Evolutionary conservation across 305 asterid genomes (phyloP).

Genomic region (Fraxinus greggii): DNA sequence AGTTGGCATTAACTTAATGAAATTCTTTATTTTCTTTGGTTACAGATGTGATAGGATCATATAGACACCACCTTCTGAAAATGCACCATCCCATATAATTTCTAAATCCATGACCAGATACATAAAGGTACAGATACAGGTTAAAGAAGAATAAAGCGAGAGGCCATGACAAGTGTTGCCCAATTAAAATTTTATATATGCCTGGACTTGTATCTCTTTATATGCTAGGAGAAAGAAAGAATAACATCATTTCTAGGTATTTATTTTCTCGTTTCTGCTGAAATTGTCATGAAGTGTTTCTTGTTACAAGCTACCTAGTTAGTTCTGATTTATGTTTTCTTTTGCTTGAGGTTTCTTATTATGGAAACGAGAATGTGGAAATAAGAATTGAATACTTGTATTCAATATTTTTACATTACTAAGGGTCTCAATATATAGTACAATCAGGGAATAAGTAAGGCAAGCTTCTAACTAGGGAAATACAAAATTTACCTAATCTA

Average conservation of each 20-base stretch:
- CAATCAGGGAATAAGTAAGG: too few species aligned
- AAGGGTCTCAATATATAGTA: too few species aligned
- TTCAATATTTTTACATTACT: too few species aligned
- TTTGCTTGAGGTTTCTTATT: neutral
- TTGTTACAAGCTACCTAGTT: neutral
- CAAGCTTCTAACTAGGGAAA: too few species aligned
- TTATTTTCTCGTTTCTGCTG: neutral
- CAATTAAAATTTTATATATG: neutral
- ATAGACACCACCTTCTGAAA: neutral
- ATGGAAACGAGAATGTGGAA: too few species aligned
- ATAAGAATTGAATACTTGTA: too few species aligned
- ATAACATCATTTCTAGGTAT: neutral
- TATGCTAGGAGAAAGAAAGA: neutral
- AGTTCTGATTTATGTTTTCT: neutral
- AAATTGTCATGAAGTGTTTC: neutral
- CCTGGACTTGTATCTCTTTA: neutral
- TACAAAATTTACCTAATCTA: too few species aligned
- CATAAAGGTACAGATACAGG: neutral
- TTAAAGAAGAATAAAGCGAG: neutral
- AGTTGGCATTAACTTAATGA: neutral
- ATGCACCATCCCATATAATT: neutral
- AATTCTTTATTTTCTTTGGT: neutral
- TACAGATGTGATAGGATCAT: neutral
- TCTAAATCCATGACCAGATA: neutral
- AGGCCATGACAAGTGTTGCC: neutral